Conservation (phyloP, 2,329 filamentous ascomycete species). For the Fusarium clavum region DNA sequence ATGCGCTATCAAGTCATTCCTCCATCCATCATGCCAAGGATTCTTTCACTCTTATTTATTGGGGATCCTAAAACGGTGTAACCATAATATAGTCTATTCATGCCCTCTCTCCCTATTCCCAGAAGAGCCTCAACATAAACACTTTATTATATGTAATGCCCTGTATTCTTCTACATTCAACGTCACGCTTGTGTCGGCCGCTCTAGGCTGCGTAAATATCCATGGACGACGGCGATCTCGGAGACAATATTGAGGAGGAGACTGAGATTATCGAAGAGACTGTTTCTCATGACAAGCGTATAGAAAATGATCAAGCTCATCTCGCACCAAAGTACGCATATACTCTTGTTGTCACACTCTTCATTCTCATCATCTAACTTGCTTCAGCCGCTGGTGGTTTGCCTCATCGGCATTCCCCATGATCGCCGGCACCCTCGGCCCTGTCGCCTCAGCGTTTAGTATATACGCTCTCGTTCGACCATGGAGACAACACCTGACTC, state of each 20-base stretch:
- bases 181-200: neutral
- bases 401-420: conserved; percentile 77
- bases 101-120: neutral
- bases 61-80: neutral
- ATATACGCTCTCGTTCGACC: conserved; percentile 85
- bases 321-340: conserved; percentile 58
- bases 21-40: conserved; percentile 17
- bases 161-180: neutral
- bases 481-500: conserved; percentile 73
- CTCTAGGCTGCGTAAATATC: neutral
- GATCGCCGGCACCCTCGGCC: conserved; percentile 84
- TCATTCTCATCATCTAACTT: neutral
- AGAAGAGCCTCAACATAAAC: neutral
- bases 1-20: conserved; percentile 5
- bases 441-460: conserved; percentile 87
- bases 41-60: conserved; percentile 4
- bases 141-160: neutral
- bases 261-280: conserved; percentile 46
- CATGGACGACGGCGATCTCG: conserved; percentile 58
- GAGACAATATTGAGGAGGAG: conserved; percentile 53
- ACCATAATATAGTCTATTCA: neutral
- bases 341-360: neutral
- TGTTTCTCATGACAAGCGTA: conserved; percentile 43
- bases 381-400: conserved; percentile 70
- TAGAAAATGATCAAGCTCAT: conserved; percentile 56